These are phyloP conservation scores for Diddensiella transvaalensis DNA, from an alignment of 805 yeast genomes.

Conservation along the genomic window DNA sequence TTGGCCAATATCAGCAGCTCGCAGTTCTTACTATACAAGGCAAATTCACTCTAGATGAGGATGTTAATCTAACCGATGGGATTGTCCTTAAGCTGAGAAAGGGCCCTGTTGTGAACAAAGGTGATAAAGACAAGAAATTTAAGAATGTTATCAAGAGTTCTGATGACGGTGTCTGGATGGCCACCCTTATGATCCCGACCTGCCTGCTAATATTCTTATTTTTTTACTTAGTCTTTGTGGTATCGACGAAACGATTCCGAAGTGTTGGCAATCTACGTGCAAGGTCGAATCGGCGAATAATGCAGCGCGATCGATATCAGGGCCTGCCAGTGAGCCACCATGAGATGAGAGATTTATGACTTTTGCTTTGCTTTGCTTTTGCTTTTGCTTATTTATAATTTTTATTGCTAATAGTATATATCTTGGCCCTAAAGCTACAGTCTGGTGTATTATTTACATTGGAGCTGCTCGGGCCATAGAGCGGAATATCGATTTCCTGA, in stretches of 20 bases:
- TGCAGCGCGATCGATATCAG: conserved; percentile 1
- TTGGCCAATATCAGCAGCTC: conserved; percentile 48
- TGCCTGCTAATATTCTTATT: conserved; percentile 17
- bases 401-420: not conserved
- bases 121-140: conserved; percentile 29
- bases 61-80: conserved; percentile 54
- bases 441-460: not conserved
- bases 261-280: conserved; percentile 3
- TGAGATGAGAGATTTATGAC: not conserved
- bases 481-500: conserved; percentile 18
- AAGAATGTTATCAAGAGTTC: conserved; percentile 39
- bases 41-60: conserved; percentile 59
- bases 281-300: not conserved
- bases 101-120: conserved; percentile 39
- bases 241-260: conserved; percentile 8
- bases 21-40: conserved; percentile 75
- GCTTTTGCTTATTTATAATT: not conserved
- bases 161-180: conserved; percentile 35
- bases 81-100: conserved; percentile 40
- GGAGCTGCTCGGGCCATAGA: conserved; percentile 9
- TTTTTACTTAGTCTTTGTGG: conserved; percentile 17
- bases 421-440: not conserved
- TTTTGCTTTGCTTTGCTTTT: not conserved
- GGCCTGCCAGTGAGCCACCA: conserved; percentile 1
- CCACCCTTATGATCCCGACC: conserved; percentile 20